A percentile compares a stretch with the other conserved stretches of the same genome.
These are phyloP conservation scores for Fonsecaea nubica DNA, from an alignment of 2,329 filamentous ascomycete genomes.

Conservation along the genomic window DNA sequence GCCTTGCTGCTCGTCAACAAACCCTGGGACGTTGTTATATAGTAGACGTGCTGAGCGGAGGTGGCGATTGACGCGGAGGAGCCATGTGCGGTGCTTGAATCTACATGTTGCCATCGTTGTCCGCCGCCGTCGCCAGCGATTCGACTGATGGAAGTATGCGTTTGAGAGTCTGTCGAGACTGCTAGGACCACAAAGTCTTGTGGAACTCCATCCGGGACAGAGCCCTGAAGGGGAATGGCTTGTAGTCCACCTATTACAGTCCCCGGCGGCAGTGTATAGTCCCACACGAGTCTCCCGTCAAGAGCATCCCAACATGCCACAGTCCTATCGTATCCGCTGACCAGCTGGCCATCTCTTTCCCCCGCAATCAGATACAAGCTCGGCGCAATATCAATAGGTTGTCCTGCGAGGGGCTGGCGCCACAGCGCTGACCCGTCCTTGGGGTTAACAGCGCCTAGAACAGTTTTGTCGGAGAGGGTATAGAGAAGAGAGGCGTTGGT, in stretches of 20 bases:
- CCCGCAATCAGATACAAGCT: constrained; percentile 44
- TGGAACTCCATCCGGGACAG: constrained; percentile 63
- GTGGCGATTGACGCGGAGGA: constrained; percentile 76
- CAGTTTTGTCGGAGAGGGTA: constrained; percentile 81
- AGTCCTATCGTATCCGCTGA: constrained; percentile 72
- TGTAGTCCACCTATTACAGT: constrained; percentile 43
- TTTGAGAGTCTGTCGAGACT: constrained; percentile 61
- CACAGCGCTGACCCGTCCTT: constrained; percentile 83
- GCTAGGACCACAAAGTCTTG: constrained; percentile 73
- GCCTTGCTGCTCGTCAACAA: constrained; percentile 73
- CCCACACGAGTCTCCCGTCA: constrained; percentile 81
- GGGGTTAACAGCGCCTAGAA: constrained; percentile 88
- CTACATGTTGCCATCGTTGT: constrained; percentile 78
- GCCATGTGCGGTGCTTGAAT: constrained; percentile 68
- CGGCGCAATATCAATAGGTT: constrained; percentile 48
- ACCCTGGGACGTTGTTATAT: constrained; percentile 74
- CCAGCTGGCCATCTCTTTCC: constrained; percentile 78
- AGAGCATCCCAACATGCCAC: constrained; percentile 84
- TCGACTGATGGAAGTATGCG: constrained; percentile 62
- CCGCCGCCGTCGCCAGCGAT: constrained; percentile 75
- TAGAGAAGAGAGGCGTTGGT: constrained; percentile 91
- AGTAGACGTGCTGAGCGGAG: constrained; percentile 73
- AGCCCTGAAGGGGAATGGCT: constrained; percentile 42
- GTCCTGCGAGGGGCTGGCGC: constrained; percentile 75
- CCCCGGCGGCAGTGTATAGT: constrained; percentile 62